A percentile compares a stretch with the other conserved stretches of the same genome.
phyloP scores from a whole-genome alignment of 73 alveolate genomes.

The Tetrahymena elliotti region DNA sequence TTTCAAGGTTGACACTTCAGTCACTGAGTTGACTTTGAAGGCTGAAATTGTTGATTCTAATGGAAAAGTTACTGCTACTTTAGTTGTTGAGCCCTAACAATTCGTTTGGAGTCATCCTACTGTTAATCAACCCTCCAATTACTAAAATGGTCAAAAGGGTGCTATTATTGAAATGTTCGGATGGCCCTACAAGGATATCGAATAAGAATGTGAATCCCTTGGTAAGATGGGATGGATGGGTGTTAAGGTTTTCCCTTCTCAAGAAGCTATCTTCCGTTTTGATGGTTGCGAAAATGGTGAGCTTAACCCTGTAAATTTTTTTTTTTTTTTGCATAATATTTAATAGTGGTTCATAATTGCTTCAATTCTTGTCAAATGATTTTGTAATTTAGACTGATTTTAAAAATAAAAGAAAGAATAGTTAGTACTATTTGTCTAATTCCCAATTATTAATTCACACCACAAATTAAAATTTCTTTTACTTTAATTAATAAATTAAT shows the following conservation, averaged over 20 bases:
- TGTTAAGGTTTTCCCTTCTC: conserved; percentile 87
- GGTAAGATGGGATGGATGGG: conserved; percentile 93
- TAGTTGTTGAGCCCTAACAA: conserved; percentile 67
- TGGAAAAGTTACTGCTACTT: conserved; percentile 43
- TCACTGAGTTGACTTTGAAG: conserved; percentile 34
- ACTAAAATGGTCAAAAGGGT: conserved; percentile 87
- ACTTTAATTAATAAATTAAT: neutral
- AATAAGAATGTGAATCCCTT: conserved; percentile 78
- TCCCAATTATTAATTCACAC: neutral
- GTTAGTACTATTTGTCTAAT: neutral
- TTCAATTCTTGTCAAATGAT: neutral
- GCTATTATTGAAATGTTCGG: conserved; percentile 94
- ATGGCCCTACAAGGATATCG: conserved; percentile 93
- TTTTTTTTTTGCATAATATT: neutral
- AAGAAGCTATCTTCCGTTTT: conserved; percentile 68
- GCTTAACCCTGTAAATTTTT: conserved; percentile 63
- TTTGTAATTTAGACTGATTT: neutral
- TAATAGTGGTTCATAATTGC: neutral
- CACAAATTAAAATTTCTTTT: neutral
- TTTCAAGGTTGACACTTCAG: conserved; percentile 44
- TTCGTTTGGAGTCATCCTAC: conserved; percentile 88
- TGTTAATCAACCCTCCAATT: conserved; percentile 53
- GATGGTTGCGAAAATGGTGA: conserved; percentile 90
- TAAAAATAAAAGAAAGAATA: neutral
- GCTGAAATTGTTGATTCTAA: conserved; percentile 43